Conservation (phyloP, 176 grass and related monocot genomes). For the Dendrocalamus sinicus region DNA sequence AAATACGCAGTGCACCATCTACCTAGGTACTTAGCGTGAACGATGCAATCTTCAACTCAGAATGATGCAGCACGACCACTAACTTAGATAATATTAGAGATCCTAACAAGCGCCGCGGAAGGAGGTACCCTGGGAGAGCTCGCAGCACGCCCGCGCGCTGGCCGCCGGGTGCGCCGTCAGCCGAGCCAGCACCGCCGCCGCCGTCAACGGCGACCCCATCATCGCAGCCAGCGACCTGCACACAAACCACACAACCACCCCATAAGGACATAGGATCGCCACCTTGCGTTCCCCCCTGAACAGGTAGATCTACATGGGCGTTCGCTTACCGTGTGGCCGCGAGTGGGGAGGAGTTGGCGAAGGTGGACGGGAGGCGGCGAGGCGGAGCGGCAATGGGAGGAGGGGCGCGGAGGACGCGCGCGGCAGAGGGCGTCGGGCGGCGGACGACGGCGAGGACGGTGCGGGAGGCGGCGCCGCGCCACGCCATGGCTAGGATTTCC, state of each 20-base stretch:
- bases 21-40: background rate
- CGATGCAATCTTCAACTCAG: background rate
- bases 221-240: slow-evolving; percentile 70
- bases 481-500: slow-evolving; percentile 68
- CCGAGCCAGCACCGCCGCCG: slow-evolving; percentile 55
- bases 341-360: slow-evolving; percentile 45
- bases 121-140: slow-evolving; percentile 95
- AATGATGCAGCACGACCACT: slow-evolving; percentile 37
- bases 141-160: slow-evolving; percentile 86
- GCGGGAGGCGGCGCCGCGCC: slow-evolving; percentile 75
- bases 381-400: slow-evolving; percentile 49
- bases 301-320: background rate
- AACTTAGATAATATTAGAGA: slow-evolving; percentile 51
- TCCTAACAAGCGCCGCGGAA: slow-evolving; percentile 62
- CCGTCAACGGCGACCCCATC: slow-evolving; percentile 59
- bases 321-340: slow-evolving; percentile 37
- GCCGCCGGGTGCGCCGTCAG: slow-evolving; percentile 81
- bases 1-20: background rate
- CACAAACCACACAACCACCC: background rate
- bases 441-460: slow-evolving; percentile 63
- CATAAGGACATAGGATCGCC: background rate
- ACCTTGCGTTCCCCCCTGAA: too few relatives aligned
- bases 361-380: slow-evolving; percentile 50
- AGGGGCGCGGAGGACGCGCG: slow-evolving; percentile 32
- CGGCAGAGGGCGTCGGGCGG: slow-evolving; percentile 43